A percentile compares a stretch with the other conserved stretches of the same genome.
phyloP scores from a whole-genome alignment of 352 stramenopile genomes.

The Phytophthora pisi region DNA sequence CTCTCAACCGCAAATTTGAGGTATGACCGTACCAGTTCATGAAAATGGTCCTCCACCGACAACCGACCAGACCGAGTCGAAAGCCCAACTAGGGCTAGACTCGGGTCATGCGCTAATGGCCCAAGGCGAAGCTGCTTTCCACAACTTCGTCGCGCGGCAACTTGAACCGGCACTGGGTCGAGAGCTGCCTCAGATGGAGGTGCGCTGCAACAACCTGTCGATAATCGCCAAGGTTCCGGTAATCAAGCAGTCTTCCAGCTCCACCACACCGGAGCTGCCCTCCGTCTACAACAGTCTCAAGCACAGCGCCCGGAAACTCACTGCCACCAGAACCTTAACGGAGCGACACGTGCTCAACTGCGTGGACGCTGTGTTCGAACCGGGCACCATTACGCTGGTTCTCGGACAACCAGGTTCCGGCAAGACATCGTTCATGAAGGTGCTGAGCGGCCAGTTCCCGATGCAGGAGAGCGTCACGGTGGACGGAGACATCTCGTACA shows the following conservation, averaged over 20 bases:
- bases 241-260: slow-evolving; percentile 13
- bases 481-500: slow-evolving; percentile 43
- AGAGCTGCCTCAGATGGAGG: slow-evolving; percentile 41
- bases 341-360: slow-evolving; percentile 34
- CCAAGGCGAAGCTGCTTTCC: slow-evolving; percentile 30
- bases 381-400: slow-evolving; percentile 43
- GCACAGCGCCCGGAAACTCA: slow-evolving; percentile 19
- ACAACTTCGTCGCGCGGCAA: slow-evolving; percentile 31
- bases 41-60: neutral
- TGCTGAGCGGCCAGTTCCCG: slow-evolving; percentile 39
- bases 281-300: slow-evolving; percentile 40
- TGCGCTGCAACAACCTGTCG: slow-evolving; percentile 45
- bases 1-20: neutral
- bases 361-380: slow-evolving; percentile 43
- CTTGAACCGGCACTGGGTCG: slow-evolving; percentile 33
- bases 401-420: slow-evolving; percentile 44
- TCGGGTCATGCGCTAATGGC: slow-evolving; percentile 31
- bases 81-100: slow-evolving; percentile 13
- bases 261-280: slow-evolving; percentile 23
- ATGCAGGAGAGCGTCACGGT: slow-evolving; percentile 31
- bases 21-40: neutral
- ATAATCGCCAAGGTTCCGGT: slow-evolving; percentile 35
- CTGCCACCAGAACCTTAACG: slow-evolving; percentile 5
- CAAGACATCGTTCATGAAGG: slow-evolving; percentile 49
- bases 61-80: neutral